Conservation (phyloP, 176 grass and related monocot genomes). For the Eremochloa ophiuroides region DNA sequence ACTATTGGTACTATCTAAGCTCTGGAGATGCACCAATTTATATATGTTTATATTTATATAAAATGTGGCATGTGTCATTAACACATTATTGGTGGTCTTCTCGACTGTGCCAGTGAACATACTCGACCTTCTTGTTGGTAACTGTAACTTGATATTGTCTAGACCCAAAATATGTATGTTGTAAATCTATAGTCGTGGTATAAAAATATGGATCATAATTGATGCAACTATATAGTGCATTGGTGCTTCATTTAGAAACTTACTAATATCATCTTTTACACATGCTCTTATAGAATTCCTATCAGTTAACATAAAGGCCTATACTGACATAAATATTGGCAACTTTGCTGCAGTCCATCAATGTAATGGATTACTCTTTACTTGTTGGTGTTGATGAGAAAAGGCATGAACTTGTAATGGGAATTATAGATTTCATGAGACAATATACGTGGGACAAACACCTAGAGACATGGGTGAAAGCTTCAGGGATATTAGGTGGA, state of each 20-base stretch:
- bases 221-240: not conserved
- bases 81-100: not conserved
- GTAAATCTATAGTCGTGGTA: not conserved
- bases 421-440: constrained; percentile 98
- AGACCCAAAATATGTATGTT: not conserved
- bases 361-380: constrained; percentile 97
- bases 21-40: not conserved
- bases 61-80: not conserved
- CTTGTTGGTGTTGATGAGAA: constrained; percentile 93
- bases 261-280: not conserved
- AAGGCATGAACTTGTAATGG: constrained; percentile 77
- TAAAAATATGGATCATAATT: not conserved
- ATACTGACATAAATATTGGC: constrained; percentile 11
- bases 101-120: not conserved
- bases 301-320: constrained; percentile 15
- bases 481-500: constrained; percentile 93
- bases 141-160: not conserved
- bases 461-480: constrained; percentile 97
- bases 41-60: not conserved
- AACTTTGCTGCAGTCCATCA: constrained; percentile 75
- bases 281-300: constrained; percentile 2
- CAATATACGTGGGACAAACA: constrained; percentile 99
- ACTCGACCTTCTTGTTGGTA: not conserved
- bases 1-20: not conserved
- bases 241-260: constrained; percentile 2